These are phyloP conservation scores for Fomitopsis palustris DNA, from an alignment of 1,284 basidiomycete genomes.

Conservation along the genomic window DNA sequence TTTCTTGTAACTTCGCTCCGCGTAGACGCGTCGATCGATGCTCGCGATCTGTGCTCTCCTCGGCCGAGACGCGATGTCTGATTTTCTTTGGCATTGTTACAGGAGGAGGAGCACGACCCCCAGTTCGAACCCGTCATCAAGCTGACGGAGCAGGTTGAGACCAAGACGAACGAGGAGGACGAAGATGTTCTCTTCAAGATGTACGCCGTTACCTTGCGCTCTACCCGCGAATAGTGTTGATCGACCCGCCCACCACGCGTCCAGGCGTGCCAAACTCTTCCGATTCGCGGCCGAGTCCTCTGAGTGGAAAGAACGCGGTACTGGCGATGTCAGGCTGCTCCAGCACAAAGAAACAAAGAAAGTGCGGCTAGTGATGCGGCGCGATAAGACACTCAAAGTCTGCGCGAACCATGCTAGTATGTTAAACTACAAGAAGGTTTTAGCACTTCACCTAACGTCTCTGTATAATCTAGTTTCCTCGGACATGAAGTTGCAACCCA, in stretches of 20 bases:
- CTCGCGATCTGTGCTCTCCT: constrained; percentile 19
- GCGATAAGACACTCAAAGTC: constrained; percentile 99
- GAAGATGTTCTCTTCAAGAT: constrained; percentile 96
- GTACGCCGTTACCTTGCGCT: constrained; percentile 50
- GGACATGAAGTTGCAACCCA: constrained; percentile 96
- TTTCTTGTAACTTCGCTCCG: constrained; percentile 1
- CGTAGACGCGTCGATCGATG: constrained; percentile 25
- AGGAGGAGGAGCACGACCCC: constrained; percentile 86
- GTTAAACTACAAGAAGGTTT: constrained; percentile 32
- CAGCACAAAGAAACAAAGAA: constrained; percentile 89
- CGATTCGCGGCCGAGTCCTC: constrained; percentile 79
- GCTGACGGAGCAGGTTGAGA: constrained; percentile 94
- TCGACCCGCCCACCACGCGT: constrained; percentile 11
- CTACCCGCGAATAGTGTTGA: constrained; percentile 7
- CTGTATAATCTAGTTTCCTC: constrained; percentile 61
- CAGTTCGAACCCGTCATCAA: constrained; percentile 97
- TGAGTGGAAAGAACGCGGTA: constrained; percentile 98
- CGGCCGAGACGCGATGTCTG: neutral
- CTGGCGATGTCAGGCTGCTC: constrained; percentile 88
- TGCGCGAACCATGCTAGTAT: constrained; percentile 97
- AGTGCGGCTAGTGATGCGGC: constrained; percentile 96
- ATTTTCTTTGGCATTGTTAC: constrained; percentile 14
- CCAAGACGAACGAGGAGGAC: constrained; percentile 95
- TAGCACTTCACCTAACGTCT: neutral
- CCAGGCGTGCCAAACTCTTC: constrained; percentile 97